A percentile compares a stretch with the other conserved stretches of the same genome.
Conservation (phyloP, 306 rosid species). For the Medicago lupulina region DNA sequence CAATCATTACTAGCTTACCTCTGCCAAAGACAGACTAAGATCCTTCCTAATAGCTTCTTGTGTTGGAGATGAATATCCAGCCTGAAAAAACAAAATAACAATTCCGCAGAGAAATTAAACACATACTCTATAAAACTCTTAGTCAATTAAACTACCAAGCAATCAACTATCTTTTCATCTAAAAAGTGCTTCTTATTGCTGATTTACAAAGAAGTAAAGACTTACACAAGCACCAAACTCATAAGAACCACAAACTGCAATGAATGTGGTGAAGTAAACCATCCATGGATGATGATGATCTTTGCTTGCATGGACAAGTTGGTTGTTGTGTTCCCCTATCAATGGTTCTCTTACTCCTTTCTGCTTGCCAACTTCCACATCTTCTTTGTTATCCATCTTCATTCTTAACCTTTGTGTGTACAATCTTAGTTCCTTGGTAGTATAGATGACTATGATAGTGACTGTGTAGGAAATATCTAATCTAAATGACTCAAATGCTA, state of each 20-base stretch:
- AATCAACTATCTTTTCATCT: neutral
- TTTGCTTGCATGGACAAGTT: constrained; percentile 27
- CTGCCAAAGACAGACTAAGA: constrained; percentile 68
- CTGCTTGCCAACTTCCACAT: constrained; percentile 51
- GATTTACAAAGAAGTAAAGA: neutral
- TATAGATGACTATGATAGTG: neutral
- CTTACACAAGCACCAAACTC: constrained; percentile 89
- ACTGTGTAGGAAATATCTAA: too few relatives aligned
- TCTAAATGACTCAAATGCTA: too few relatives aligned
- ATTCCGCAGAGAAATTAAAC: too few relatives aligned
- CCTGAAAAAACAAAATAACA: constrained; percentile 56
- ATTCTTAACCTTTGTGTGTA: neutral
- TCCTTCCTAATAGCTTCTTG: constrained; percentile 73
- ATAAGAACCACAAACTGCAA: constrained; percentile 90
- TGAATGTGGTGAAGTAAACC: constrained; percentile 79
- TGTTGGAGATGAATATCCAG: constrained; percentile 91
- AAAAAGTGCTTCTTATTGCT: too few relatives aligned
- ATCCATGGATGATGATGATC: constrained; percentile 77
- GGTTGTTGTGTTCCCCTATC: constrained; percentile 33
- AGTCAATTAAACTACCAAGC: neutral
- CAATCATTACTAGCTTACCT: constrained; percentile 51
- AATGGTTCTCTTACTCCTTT: constrained; percentile 55
- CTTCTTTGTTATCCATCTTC: constrained; percentile 63
- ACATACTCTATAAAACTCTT: neutral
- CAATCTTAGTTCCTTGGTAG: neutral